Conservation (phyloP, 2,329 filamentous ascomycete genomes). For the Talaromyces sp. region DNA sequence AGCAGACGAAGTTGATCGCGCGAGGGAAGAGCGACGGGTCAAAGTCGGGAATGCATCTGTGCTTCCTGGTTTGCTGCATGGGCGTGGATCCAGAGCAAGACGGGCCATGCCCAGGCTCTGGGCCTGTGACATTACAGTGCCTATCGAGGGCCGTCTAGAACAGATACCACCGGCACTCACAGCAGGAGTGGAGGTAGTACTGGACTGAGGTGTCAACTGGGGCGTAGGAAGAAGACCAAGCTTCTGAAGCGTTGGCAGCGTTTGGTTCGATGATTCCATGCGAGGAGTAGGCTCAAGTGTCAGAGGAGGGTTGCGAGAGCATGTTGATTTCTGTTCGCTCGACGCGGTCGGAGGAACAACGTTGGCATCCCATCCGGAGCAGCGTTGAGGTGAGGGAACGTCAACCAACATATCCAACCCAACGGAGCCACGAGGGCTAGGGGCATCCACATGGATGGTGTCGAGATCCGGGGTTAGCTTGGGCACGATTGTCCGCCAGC, state of each 20-base stretch:
- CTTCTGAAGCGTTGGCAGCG: slow-evolving; percentile 52
- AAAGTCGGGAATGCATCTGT: slow-evolving; percentile 46
- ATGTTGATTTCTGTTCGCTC: slow-evolving; percentile 26
- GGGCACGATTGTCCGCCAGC: slow-evolving; percentile 48
- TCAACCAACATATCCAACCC: slow-evolving; percentile 23
- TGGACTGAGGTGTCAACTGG: slow-evolving; percentile 54
- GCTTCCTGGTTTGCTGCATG: slow-evolving; percentile 32
- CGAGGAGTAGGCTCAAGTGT: slow-evolving; percentile 48
- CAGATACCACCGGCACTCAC: slow-evolving; percentile 49
- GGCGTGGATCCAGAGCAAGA: slow-evolving; percentile 50
- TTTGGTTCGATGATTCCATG: slow-evolving; percentile 34
- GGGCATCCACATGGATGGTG: slow-evolving; percentile 36
- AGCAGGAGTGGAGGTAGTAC: slow-evolving; percentile 54
- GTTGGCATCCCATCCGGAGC: slow-evolving; percentile 16
- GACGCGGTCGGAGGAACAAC: slow-evolving; percentile 17
- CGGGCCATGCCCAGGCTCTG: slow-evolving; percentile 52
- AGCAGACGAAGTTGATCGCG: slow-evolving; percentile 48
- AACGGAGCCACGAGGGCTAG: slow-evolving; percentile 22
- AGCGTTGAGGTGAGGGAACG: slow-evolving; percentile 26
- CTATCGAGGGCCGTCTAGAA: slow-evolving; percentile 53
- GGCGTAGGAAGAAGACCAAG: slow-evolving; percentile 58
- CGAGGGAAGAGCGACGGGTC: slow-evolving; percentile 45
- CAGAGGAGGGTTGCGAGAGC: slow-evolving; percentile 32
- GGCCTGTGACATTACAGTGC: slow-evolving; percentile 54
- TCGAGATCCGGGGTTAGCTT: slow-evolving; percentile 55